Base-by-base conservation (phyloP, 2,329 filamentous ascomycete species). In the Arthroderma sp. region DNA sequence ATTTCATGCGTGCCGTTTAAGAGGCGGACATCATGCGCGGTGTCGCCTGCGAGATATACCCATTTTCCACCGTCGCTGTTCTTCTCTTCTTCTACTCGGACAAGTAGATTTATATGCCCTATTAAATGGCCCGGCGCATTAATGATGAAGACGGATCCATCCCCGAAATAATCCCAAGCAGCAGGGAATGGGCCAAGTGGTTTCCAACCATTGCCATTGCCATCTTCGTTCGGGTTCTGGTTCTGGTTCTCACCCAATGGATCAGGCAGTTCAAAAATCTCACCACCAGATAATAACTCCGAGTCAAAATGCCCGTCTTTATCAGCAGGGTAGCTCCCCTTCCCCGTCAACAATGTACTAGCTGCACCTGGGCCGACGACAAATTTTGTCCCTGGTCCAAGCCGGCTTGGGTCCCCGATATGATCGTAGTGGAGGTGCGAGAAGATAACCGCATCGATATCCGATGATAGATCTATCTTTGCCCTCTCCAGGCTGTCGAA, bases 141-240 rank as follows among this genome's bases (percentile, higher is more conserved):
- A 29, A 78, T 61, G 1, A 78, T 61, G 52, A 75, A 77, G 50
- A 79, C 74, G 22, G 61, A 67, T 0, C 73, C 74, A 52, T 78
- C 74, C 3, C 67, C 67, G 45, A 76, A 78, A 52, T 68, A 77
- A 53, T 78, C 74, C 10, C 29, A 38, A 28, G 49, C 22, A 0
- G 55, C 56, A 8, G 53, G 53, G 50, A 67, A 69, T 6, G 55
- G 49, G 3, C 65, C 66, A 29, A 63, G 42, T 3, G 42, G 29
- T 39, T 42, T 27, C 39, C 42, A 47, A 11, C 15, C 36, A n/a
- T 31, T 8, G 4, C 37, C 29, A 29, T 8, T 37, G 6, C 1
- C 44, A 6, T 45, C 42, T 11, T 10, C 9, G 5, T 27, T 15
- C 9, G 40, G 33, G 9, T 27, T 43, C 7, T 30, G 38, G 15